phyloP scores from a whole-genome alignment of 805 yeast species.

The Yamadazyma ubonensis region DNA sequence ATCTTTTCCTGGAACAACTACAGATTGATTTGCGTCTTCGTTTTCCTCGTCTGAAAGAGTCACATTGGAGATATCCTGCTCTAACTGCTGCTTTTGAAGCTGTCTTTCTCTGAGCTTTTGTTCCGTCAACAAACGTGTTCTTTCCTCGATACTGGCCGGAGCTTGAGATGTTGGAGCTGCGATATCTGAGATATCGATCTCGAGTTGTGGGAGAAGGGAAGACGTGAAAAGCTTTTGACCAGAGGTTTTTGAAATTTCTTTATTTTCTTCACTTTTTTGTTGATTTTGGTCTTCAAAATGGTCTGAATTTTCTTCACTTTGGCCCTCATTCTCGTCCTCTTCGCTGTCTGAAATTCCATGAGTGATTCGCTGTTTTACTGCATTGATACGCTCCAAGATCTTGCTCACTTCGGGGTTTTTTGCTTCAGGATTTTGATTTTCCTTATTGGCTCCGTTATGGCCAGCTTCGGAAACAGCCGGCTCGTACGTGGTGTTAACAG shows the following conservation, averaged over 20 bases:
- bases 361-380: conserved; percentile 25
- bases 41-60: conserved; percentile 42
- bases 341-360: background rate
- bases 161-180: background rate
- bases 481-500: background rate
- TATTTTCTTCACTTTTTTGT: background rate
- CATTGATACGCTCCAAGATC: conserved; percentile 21
- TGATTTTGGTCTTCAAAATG: too few species aligned
- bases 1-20: conserved; percentile 16
- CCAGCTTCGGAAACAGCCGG: conserved; percentile 5
- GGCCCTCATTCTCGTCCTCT: background rate
- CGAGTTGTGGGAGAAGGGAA: conserved; percentile 35
- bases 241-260: background rate
- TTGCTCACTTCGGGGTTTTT: conserved; percentile 9
- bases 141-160: conserved; percentile 11
- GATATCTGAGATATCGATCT: conserved; percentile 10
- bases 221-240: background rate
- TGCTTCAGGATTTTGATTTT: background rate
- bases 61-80: conserved; percentile 31
- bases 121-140: conserved; percentile 22
- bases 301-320: too few species aligned
- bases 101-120: conserved; percentile 19
- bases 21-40: conserved; percentile 27
- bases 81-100: conserved; percentile 19
- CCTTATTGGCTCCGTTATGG: background rate